Evolutionary conservation across 805 yeast species (phyloP), one percentile per base, ranked within the genome.

Genomic region (Saccharomycopsis amapae): DNA sequence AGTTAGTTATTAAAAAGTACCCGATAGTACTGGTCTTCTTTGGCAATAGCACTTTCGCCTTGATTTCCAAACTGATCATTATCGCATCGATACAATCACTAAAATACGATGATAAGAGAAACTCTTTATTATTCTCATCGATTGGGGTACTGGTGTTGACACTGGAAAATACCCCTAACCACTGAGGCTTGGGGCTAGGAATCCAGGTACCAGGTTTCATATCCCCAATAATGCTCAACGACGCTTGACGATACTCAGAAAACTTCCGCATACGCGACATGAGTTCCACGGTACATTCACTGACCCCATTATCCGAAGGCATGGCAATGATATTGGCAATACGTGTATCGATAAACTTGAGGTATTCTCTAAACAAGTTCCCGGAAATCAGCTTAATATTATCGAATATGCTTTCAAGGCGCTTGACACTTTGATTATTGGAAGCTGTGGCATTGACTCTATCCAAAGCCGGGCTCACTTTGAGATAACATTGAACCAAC

Each of bases 31-130:
- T 51, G 43, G 57, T 52, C 19, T 45, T 44, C 36, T 31, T 44
- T 5, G 46, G 41, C 39, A 72, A 55, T 39, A 63, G 53, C 23
- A 58, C 48, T 49, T 72, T 71, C 24, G 84, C 76, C 52, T 73
- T 72, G 42, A 76, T 66, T 58, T 84, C 94, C 39, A 89, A 63
- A 44, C 73, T 73, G 26, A 79, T 67, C 58, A 81, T 70, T 22
- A 86, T 71, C 38, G 80, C 78, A 60, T 89, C 96, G 36, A 90
- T 72, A 37, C 83, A 71, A 60, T 90, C 97, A 42, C 88, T 75
- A 50, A 78, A 73, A 57, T 74, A 89, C 37, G 83, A 71, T 1
- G 87, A 73, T 28, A 87, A 61, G 52, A 83, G 62, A 46, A 71
- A 73, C 20, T 66, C 64, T 1, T 79, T 69, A 40, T 72, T 72